Evolutionary conservation across 352 stramenopile genomes (phyloP), one percentile per base, ranked within the genome.

Genomic region (Phytophthora sansomeana): DNA sequence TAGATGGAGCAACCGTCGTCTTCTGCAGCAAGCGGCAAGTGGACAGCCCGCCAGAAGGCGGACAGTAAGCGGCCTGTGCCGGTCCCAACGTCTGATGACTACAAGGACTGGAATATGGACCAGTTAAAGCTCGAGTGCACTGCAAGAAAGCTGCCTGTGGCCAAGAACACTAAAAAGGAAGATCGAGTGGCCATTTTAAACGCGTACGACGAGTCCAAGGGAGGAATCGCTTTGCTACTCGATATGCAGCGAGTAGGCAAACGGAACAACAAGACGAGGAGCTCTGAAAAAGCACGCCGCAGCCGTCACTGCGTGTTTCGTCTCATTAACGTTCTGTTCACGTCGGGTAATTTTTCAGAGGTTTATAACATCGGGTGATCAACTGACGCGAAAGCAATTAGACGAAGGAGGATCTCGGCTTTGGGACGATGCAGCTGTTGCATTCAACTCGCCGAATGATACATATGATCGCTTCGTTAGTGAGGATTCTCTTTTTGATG

Each of bases 51-150:
- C 6, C 33, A 43, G n/a, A 55, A 55, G 48, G 2, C 48, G 10
- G 9, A 13, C 17, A 44, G 32, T 14, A 44, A 55, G 48, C 30
- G 48, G 9, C 28, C 10, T 55, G n/a, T 36, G 19, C 21, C 21
- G n/a, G n/a, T 36, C 3, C 38, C 51, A 3, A 28, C 16, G 19
- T 49, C 38, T 5, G 28, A 48, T 19, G 24, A 49, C 36, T 58
- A 58, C 21, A 58, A 26, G 4, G 35, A 14, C 2, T 61, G 41
- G 42, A 53, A 36, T 3, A 19, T 65, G 0, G 47, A 65, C 38
- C 57, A 65, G 14, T 38, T 65, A 29, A 58, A 65, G 57, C 30
- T 65, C 3, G 57, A 52, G 38, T 65, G 57, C 11, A 65, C 57
- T 1, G 14, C 57, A 6, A 1, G 29, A 0, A 57, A 65, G 36